Evolutionary conservation across 2,329 filamentous ascomycete genomes (phyloP).

Genomic region (Coniochaeta sp.): DNA sequence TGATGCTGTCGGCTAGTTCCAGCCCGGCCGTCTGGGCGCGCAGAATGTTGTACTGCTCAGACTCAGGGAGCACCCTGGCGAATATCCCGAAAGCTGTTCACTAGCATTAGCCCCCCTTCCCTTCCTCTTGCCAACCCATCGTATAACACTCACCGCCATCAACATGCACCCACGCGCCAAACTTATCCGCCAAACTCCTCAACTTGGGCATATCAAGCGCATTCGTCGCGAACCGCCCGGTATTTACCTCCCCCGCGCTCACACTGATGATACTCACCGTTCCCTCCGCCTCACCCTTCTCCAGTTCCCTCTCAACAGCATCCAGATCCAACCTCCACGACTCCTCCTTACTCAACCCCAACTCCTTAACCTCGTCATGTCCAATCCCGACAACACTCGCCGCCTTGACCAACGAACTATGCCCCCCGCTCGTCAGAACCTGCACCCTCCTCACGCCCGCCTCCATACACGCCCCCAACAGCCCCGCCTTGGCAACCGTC

Average conservation of each 20-base stretch:
- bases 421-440: slow-evolving; percentile 72
- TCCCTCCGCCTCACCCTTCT: slow-evolving; percentile 24
- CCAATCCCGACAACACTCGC: slow-evolving; percentile 78
- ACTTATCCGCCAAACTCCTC: slow-evolving; percentile 62
- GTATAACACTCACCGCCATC: slow-evolving; percentile 56
- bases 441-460: slow-evolving; percentile 64
- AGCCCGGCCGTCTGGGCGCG: slow-evolving; percentile 53
- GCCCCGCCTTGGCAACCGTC: slow-evolving; percentile 61
- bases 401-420: slow-evolving; percentile 80
- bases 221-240: slow-evolving; percentile 67
- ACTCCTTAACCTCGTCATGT: slow-evolving; percentile 55
- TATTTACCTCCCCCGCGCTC: slow-evolving; percentile 89
- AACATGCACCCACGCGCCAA: slow-evolving; percentile 80
- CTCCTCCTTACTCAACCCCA: slow-evolving; percentile 42
- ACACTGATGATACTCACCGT: slow-evolving; percentile 69
- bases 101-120: not conserved
- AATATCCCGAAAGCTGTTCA: slow-evolving; percentile 78
- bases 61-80: slow-evolving; percentile 55
- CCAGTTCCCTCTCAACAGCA: slow-evolving; percentile 54
- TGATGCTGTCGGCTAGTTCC: slow-evolving; percentile 80
- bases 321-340: slow-evolving; percentile 66
- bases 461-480: slow-evolving; percentile 57
- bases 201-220: slow-evolving; percentile 53
- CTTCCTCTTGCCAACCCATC: not conserved
- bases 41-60: slow-evolving; percentile 46